Conservation (phyloP, 768 basidiomycete species). For the Tricholoma flavovirens region DNA sequence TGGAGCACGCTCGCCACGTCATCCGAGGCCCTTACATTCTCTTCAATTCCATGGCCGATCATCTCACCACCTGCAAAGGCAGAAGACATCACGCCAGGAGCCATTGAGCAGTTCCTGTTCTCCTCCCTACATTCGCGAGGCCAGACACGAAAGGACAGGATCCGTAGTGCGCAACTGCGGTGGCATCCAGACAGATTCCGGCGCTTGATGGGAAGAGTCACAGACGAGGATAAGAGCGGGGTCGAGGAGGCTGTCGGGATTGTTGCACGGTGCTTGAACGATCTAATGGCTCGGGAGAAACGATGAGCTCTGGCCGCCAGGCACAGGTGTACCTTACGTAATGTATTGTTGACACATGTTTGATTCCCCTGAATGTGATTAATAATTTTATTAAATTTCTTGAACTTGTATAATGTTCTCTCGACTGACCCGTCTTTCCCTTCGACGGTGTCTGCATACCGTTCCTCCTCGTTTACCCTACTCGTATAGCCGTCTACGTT, state of each 20-base stretch:
- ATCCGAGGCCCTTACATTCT: constrained; percentile 49
- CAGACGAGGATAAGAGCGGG: constrained; percentile 40
- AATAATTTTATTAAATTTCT: too few species aligned
- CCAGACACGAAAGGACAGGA: constrained; percentile 57
- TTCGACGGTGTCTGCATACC: constrained; percentile 52
- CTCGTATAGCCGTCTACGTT: constrained; percentile 23
- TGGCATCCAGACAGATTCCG: constrained; percentile 83
- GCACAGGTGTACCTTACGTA: too few species aligned
- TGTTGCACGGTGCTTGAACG: constrained; percentile 64
- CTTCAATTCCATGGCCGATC: constrained; percentile 69
- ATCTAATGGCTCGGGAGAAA: constrained; percentile 43
- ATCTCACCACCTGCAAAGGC: constrained; percentile 33
- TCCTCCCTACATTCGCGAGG: constrained; percentile 58
- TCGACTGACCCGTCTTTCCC: constrained; percentile 45
- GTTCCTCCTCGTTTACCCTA: constrained; percentile 15
- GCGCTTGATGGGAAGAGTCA: constrained; percentile 47
- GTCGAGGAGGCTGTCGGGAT: constrained; percentile 63
- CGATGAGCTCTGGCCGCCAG: too few species aligned
- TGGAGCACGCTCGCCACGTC: constrained; percentile 51
- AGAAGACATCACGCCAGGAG: constrained; percentile 48
- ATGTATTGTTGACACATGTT: too few species aligned
- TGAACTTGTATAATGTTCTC: constrained; percentile 61
- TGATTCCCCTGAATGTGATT: too few species aligned
- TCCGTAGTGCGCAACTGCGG: constrained; percentile 59
- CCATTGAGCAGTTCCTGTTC: constrained; percentile 56